Percentiles rank a stretch among this genome's conserved stretches.
These are phyloP conservation scores for Petasospora fabianii DNA, from an alignment of 1,139 yeast genomes.

Conservation along the genomic window DNA sequence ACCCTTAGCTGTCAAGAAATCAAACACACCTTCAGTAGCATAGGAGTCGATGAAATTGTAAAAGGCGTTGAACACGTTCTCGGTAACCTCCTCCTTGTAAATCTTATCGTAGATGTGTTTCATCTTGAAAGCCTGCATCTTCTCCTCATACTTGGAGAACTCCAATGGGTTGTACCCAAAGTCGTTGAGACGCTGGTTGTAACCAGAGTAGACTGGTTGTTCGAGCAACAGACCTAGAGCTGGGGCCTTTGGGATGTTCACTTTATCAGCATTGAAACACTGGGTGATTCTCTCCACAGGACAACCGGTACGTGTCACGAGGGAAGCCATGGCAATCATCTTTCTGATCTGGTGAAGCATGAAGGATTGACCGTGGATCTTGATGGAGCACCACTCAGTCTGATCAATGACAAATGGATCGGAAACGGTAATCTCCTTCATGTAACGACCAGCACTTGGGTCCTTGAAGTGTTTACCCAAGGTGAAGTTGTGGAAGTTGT, in stretches of 20 bases:
- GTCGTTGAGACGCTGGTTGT: constrained; percentile 65
- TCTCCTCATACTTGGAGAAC: constrained; percentile 60
- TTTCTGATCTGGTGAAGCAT: constrained; percentile 98
- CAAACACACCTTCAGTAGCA: constrained; percentile 57
- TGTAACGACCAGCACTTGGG: constrained; percentile 77
- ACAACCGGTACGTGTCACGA: constrained; percentile 81
- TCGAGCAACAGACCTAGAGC: constrained; percentile 89
- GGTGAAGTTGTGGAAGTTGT: constrained; percentile 94
- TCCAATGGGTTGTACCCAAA: constrained; percentile 79
- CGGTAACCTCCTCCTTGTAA: constrained; percentile 82
- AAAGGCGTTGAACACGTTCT: constrained; percentile 84
- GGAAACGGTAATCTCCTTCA: constrained; percentile 76
- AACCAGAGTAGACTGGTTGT: constrained; percentile 86
- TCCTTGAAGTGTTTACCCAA: constrained; percentile 85
- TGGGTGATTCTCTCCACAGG: constrained; percentile 74
- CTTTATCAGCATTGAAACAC: constrained; percentile 68
- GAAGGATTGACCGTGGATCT: constrained; percentile 96
- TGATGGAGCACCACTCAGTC: constrained; percentile 94
- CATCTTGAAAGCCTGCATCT: constrained; percentile 85
- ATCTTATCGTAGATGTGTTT: constrained; percentile 88
- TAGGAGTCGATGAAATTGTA: constrained; percentile 85
- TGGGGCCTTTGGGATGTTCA: constrained; percentile 96
- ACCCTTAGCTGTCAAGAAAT: constrained; percentile 68
- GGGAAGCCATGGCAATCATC: constrained; percentile 94
- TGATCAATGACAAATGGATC: constrained; percentile 91